Evolutionary conservation across 129 eudicot species (phyloP).

Genomic region (Ambrosia artemisiifolia): DNA sequence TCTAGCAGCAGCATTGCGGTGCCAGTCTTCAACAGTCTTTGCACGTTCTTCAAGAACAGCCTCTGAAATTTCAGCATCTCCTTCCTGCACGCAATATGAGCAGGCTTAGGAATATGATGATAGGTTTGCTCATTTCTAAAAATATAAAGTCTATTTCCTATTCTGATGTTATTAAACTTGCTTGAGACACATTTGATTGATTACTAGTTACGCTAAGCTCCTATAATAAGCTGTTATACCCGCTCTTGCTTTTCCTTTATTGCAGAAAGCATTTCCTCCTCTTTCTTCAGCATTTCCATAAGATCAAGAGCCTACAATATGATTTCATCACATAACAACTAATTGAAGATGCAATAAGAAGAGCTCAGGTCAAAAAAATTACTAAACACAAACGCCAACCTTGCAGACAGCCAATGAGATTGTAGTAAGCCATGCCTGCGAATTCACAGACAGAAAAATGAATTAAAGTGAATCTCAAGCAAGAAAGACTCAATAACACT

Average conservation of each 20-base stretch:
- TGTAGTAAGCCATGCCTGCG: conserved; percentile 86
- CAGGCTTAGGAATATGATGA: background rate
- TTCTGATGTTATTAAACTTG: background rate
- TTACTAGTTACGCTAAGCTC: background rate
- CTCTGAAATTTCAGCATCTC: conserved; percentile 54
- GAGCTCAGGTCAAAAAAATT: background rate
- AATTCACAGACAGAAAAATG: background rate
- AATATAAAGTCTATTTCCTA: background rate
- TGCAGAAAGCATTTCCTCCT: conserved; percentile 91
- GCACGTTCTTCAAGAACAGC: conserved; percentile 72
- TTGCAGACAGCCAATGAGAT: conserved; percentile 87
- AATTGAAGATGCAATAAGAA: background rate
- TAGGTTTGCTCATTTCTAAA: background rate
- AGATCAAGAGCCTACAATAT: conserved; percentile 76
- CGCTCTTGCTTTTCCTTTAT: conserved; percentile 65
- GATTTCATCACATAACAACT: conserved; percentile 15
- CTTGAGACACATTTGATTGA: background rate
- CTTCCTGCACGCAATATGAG: conserved; percentile 56
- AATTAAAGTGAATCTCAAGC: conserved; percentile 4
- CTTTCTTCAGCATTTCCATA: conserved; percentile 87
- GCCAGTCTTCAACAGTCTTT: conserved; percentile 90
- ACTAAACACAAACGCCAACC: conserved; percentile 40
- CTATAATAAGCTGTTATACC: conserved; percentile 32
- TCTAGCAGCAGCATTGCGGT: conserved; percentile 80
- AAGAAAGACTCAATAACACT: conserved; percentile 9